Evolutionary conservation across 2,329 filamentous ascomycete genomes (phyloP).

Genomic region (Falciphora oryzae): DNA sequence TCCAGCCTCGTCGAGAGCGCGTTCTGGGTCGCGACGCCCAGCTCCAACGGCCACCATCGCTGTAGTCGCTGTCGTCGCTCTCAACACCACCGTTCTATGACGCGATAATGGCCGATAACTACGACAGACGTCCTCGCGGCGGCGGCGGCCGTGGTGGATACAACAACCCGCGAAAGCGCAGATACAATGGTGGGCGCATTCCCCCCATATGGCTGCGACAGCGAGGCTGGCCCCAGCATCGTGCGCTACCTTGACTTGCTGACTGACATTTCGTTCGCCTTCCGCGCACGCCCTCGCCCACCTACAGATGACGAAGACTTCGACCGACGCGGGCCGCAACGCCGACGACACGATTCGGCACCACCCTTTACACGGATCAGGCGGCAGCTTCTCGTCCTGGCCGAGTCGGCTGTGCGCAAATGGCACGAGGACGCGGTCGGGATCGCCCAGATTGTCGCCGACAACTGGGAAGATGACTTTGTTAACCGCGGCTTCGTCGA

Average conservation of each 20-base stretch:
- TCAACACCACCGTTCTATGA: background rate
- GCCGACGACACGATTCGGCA: slow-evolving; percentile 66
- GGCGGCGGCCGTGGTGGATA: slow-evolving; percentile 36
- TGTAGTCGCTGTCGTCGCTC: background rate
- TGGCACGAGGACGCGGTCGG: slow-evolving; percentile 72
- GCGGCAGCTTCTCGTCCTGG: slow-evolving; percentile 72
- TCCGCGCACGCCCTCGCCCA: background rate
- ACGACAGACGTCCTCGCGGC: slow-evolving; percentile 46
- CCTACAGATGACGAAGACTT: slow-evolving; percentile 64
- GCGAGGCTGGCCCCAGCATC: background rate
- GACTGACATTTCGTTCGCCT: slow-evolving; percentile 6
- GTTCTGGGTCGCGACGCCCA: background rate
- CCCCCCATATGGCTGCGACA: background rate
- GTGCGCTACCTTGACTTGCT: background rate
- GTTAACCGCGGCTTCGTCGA: slow-evolving; percentile 67
- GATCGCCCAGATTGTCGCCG: slow-evolving; percentile 70
- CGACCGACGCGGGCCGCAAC: slow-evolving; percentile 61
- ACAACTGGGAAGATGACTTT: slow-evolving; percentile 82
- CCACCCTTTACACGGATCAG: slow-evolving; percentile 61
- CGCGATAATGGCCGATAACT: slow-evolving; percentile 48
- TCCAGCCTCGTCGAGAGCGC: background rate
- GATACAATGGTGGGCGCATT: slow-evolving; percentile 63
- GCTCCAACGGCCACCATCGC: background rate
- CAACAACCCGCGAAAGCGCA: slow-evolving; percentile 63
- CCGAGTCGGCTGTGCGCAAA: slow-evolving; percentile 72